Conservation (phyloP, 768 basidiomycete genomes). For the Serendipita sp. region DNA sequence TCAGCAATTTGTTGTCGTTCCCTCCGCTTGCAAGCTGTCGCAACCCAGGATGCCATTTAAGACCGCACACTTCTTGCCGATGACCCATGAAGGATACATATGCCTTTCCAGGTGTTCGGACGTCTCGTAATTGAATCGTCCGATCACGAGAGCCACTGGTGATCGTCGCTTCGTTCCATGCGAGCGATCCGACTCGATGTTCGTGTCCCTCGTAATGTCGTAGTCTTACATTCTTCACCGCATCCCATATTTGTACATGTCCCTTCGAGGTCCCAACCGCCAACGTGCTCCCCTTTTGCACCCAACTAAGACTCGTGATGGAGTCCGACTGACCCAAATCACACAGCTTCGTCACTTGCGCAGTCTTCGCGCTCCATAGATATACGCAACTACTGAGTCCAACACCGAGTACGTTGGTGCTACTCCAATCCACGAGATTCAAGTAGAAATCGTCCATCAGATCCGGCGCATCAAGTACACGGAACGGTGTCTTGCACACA, state of each 20-base stretch:
- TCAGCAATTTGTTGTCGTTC: conserved; percentile 97
- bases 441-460: conserved; percentile 97
- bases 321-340: conserved; percentile 57
- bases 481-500: conserved; percentile 89
- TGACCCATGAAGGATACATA: conserved; percentile 61
- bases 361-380: conserved; percentile 92
- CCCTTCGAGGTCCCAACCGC: conserved; percentile 90
- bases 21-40: conserved; percentile 81
- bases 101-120: conserved; percentile 55
- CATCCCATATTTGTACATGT: conserved; percentile 86
- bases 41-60: conserved; percentile 62
- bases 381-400: conserved; percentile 88
- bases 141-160: conserved; percentile 87
- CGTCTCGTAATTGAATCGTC: conserved; percentile 81
- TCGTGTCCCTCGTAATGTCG: conserved; percentile 79
- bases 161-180: conserved; percentile 82
- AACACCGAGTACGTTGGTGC: conserved; percentile 86
- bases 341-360: conserved; percentile 80
- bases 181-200: conserved; percentile 82
- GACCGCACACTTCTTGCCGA: conserved; percentile 87
- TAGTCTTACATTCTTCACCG: conserved; percentile 50
- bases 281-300: conserved; percentile 59
- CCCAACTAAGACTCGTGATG: conserved; percentile 85
- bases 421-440: conserved; percentile 94
- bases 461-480: conserved; percentile 93